A percentile compares a stretch with the other conserved stretches of the same genome.
Conservation (phyloP, 1,284 basidiomycete genomes). For the Volvariella surrecta region DNA sequence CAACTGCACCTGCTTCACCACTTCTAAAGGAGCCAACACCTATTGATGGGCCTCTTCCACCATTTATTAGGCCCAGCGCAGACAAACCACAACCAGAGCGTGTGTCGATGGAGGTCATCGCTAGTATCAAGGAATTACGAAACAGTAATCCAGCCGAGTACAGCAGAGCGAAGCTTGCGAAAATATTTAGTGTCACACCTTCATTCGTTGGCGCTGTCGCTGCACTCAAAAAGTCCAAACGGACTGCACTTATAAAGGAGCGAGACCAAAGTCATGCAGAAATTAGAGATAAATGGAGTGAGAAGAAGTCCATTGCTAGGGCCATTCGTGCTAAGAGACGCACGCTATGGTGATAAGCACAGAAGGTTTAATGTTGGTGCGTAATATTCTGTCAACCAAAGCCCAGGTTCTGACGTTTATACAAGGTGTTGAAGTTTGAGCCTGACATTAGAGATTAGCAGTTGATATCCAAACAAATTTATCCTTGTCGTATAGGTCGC, state of each 20-base stretch:
- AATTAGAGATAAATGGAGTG: slow-evolving; percentile 47
- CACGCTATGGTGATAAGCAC: slow-evolving; percentile 40
- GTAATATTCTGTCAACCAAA: too few species aligned
- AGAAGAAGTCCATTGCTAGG: slow-evolving; percentile 41
- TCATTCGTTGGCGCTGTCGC: slow-evolving; percentile 49
- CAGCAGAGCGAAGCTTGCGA: slow-evolving; percentile 43
- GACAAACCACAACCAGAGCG: slow-evolving; percentile 25
- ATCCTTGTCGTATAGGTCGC: too few species aligned
- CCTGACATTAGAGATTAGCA: too few species aligned
- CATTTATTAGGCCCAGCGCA: slow-evolving; percentile 33
- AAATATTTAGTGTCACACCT: slow-evolving; percentile 48
- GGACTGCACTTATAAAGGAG: slow-evolving; percentile 27
- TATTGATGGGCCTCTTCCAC: slow-evolving; percentile 26
- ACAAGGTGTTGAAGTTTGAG: too few species aligned
- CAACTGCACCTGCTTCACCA: slow-evolving; percentile 59
- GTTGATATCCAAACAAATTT: too few species aligned
- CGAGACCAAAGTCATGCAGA: slow-evolving; percentile 31
- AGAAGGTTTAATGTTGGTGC: slow-evolving; percentile 3
- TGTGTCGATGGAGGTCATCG: slow-evolving; percentile 44
- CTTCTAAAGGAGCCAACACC: slow-evolving; percentile 35
- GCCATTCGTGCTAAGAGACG: slow-evolving; percentile 50
- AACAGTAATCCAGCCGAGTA: slow-evolving; percentile 39
- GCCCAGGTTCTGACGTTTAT: too few species aligned
- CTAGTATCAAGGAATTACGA: slow-evolving; percentile 49
- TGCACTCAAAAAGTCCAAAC: slow-evolving; percentile 38